A percentile compares a stretch with the other conserved stretches of the same genome.
Conservation (phyloP, 192 early-diverging fungal species). For the Powellomyces hirtus region DNA sequence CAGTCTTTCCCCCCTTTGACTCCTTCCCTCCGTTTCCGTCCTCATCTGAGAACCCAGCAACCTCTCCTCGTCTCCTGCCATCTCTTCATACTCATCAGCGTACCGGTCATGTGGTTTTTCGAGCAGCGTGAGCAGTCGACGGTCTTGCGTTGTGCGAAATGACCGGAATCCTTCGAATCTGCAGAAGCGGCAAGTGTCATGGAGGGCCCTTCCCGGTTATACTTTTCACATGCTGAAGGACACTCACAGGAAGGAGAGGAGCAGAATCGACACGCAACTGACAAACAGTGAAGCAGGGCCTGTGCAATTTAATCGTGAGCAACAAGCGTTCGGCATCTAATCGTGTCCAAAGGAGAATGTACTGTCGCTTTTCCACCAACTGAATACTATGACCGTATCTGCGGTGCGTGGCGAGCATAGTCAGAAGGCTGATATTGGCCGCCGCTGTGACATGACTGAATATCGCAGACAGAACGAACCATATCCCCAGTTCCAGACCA, state of each 20-base stretch:
- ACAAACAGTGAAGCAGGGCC: neutral
- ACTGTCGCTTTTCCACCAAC: neutral
- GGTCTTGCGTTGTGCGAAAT: neutral
- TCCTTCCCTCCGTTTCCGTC: too few relatives aligned
- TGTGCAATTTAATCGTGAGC: neutral
- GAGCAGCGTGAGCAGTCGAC: neutral
- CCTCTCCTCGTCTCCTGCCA: too few relatives aligned
- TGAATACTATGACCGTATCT: neutral
- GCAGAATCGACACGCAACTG: neutral
- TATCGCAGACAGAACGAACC: neutral
- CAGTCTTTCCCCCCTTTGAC: too few relatives aligned
- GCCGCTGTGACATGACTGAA: too few relatives aligned
- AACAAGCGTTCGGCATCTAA: neutral
- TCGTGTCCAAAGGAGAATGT: neutral
- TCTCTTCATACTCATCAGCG: too few relatives aligned
- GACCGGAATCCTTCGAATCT: slow-evolving; percentile 4
- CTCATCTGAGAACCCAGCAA: too few relatives aligned
- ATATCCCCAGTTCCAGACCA: slow-evolving; percentile 1
- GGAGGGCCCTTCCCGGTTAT: neutral
- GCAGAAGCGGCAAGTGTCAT: neutral
- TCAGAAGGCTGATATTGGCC: neutral
- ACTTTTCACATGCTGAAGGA: neutral
- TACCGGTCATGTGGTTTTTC: neutral
- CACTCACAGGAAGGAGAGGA: neutral
- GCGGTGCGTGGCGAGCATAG: neutral